Conservation (phyloP, 2,329 filamentous ascomycete genomes). For the Byssothecium circinans region DNA sequence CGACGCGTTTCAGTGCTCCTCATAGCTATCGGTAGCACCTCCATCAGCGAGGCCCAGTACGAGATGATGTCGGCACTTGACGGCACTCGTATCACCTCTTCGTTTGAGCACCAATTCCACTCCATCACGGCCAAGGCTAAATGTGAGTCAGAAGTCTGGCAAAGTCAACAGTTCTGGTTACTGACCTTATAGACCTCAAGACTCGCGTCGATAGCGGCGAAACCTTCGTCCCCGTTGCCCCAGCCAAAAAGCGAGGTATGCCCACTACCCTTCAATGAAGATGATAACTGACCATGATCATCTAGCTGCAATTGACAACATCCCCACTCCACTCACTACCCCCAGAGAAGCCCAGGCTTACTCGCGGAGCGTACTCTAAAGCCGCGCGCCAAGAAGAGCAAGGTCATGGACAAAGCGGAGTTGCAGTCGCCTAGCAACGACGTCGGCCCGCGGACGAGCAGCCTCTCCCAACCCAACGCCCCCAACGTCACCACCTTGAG, state of each 20-base stretch:
- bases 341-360: slow-evolving; percentile 27
- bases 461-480: too few species aligned
- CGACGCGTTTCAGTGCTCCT: slow-evolving; percentile 30
- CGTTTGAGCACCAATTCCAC: slow-evolving; percentile 33
- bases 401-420: not conserved
- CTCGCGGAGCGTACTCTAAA: slow-evolving; percentile 19
- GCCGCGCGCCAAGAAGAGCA: slow-evolving; percentile 16
- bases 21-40: slow-evolving; percentile 21
- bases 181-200: slow-evolving; percentile 20
- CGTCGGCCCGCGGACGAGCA: too few species aligned
- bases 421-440: slow-evolving; percentile 2
- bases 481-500: too few species aligned
- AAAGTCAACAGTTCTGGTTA: too few species aligned
- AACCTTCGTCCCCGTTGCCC: slow-evolving; percentile 22
- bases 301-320: slow-evolving; percentile 7
- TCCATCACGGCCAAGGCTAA: slow-evolving; percentile 25
- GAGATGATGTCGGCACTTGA: slow-evolving; percentile 35
- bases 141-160: not conserved
- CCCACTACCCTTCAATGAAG: not conserved
- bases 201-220: slow-evolving; percentile 27
- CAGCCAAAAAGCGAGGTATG: slow-evolving; percentile 20
- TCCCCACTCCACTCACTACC: slow-evolving; percentile 14
- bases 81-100: slow-evolving; percentile 22
- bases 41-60: slow-evolving; percentile 22
- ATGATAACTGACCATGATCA: not conserved